Conservation (phyloP, 164 flowering plant genomes). For the Piper longum region DNA sequence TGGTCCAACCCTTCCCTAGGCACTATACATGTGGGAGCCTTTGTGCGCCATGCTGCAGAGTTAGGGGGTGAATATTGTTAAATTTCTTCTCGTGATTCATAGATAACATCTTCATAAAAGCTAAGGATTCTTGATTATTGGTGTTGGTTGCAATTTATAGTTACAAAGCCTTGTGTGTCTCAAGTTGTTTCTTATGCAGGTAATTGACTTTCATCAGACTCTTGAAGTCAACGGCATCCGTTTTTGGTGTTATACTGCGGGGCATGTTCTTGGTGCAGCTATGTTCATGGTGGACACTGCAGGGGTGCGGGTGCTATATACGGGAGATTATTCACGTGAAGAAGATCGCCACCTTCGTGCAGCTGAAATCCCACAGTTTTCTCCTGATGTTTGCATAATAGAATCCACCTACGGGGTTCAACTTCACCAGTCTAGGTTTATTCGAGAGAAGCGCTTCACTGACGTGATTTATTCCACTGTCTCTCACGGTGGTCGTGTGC, state of each 20-base stretch:
- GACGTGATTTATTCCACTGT: constrained; percentile 78
- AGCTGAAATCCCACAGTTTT: constrained; percentile 85
- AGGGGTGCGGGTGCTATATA: constrained; percentile 89
- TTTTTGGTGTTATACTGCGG: constrained; percentile 98
- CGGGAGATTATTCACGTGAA: constrained; percentile 95
- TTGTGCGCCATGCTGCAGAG: too few species aligned
- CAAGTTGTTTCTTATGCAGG: constrained; percentile 27
- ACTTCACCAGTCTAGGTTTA: constrained; percentile 75
- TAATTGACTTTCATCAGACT: constrained; percentile 95
- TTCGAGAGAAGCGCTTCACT: constrained; percentile 84
- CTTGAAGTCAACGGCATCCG: constrained; percentile 89
- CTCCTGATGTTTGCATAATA: constrained; percentile 85
- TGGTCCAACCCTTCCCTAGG: too few species aligned
- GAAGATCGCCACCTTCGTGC: constrained; percentile 97
- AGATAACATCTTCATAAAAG: too few species aligned
- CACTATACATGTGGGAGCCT: too few species aligned
- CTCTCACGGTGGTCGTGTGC: constrained; percentile 89
- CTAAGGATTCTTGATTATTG: too few species aligned
- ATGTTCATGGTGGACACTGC: constrained; percentile 99
- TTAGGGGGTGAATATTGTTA: too few species aligned
- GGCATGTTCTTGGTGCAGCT: constrained; percentile 99
- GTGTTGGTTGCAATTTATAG: too few species aligned
- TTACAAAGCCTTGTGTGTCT: too few species aligned
- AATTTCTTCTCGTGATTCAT: too few species aligned
- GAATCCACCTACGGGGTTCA: constrained; percentile 98